Base-by-base conservation (phyloP, 176 grass and related monocot genomes). In the Raddia guianensis region DNA sequence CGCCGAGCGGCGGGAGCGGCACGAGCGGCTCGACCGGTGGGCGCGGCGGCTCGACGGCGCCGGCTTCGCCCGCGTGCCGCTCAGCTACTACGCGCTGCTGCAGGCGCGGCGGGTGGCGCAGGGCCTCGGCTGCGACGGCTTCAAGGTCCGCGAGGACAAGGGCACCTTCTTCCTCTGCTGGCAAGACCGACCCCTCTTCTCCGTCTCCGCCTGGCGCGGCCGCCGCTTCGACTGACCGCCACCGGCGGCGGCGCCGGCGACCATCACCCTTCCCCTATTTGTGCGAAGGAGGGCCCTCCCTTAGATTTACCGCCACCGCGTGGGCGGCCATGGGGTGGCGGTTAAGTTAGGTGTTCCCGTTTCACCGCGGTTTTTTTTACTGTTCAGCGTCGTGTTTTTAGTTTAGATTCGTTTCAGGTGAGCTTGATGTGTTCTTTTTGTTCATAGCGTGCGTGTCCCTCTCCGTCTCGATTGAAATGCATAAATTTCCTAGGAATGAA, bases 181-280 rank as follows among this genome's bases (percentile, higher is more conserved):
- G 97, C 97, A 99, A 33, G 89, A 93, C 37, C 88, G 93, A 8
- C 46, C 97, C 0, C 89, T 99, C 69, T 95, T 99, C 89, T 89
- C 93, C 46, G 87, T 99, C 35, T 96, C 97, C 12, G 73, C 97
- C 0, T 99, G 97, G 97, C 90, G 89, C 32, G 91, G 97, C 66
- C 89, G 82, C 54, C 73, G 87, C 14, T 99, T 82, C 59, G 90
- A 99, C 81, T 98, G 84, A 93, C 18, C 52, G 7, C 3, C 46
- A 9, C 27, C 27, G 10, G 21, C 27, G 46, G 53, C 11, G n/a
- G 5, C 51, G 72, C 46, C 34, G 32, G 8, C 74, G 33, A 18
- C 2, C n/a, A 32, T 2, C 7, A 11, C 5, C 68, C 68, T 80
- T 74, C 52, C 70, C 77, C 51, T 61, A 81, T 81, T 75, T 75